These are phyloP conservation scores for Hyaloperonospora brassicae DNA, from an alignment of 352 stramenopile species.

Conservation along the genomic window DNA sequence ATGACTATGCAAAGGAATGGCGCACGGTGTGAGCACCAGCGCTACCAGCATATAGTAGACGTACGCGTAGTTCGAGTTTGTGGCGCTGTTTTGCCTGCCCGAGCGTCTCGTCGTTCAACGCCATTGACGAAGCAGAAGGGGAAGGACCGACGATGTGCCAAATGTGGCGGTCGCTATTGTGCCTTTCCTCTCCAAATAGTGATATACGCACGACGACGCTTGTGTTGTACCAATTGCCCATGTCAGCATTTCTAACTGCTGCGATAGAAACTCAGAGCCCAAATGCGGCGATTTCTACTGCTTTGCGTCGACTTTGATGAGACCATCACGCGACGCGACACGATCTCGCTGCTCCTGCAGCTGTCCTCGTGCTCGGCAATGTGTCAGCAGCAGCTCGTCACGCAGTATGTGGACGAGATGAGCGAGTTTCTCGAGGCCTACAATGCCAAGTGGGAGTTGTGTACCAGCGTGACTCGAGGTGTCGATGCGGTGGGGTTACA, in stretches of 20 bases:
- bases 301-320: conserved; percentile 71
- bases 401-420: conserved; percentile 30
- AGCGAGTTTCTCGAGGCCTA: conserved; percentile 11
- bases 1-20: too few relatives aligned
- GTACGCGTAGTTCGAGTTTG: conserved; percentile 77
- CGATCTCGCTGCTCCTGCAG: conserved; percentile 48
- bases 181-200: neutral
- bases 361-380: conserved; percentile 9
- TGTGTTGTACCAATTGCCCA: neutral
- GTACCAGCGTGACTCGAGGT: neutral
- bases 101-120: conserved; percentile 51
- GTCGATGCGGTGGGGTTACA: conserved; percentile 35
- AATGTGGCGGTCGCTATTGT: neutral
- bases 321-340: conserved; percentile 55
- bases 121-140: conserved; percentile 16
- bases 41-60: conserved; percentile 10
- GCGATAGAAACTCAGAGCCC: too few relatives aligned
- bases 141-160: neutral
- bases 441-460: conserved; percentile 11
- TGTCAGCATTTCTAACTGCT: too few relatives aligned
- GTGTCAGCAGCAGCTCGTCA: conserved; percentile 22
- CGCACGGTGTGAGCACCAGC: too few relatives aligned
- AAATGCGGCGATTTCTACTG: conserved; percentile 15
- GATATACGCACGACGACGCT: neutral
- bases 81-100: conserved; percentile 83